Conservation (phyloP, 352 stramenopile genomes). For the Phytophthora nicotianae region DNA sequence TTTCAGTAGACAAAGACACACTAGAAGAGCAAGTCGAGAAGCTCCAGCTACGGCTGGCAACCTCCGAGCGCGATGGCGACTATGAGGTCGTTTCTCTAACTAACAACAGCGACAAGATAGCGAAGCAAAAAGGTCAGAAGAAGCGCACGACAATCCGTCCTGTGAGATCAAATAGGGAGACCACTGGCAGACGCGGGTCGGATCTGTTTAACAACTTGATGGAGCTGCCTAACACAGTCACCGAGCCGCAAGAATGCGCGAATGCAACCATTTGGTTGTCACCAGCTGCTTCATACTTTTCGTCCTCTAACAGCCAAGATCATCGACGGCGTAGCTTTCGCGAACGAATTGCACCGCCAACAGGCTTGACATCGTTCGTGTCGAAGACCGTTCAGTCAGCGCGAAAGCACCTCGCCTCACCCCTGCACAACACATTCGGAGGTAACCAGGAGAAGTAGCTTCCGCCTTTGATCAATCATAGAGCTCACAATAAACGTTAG, state of each 20-base stretch:
- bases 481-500: conserved; percentile 18
- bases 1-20: conserved; percentile 46
- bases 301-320: conserved; percentile 15
- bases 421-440: conserved; percentile 38
- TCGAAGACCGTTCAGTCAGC: conserved; percentile 65
- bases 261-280: conserved; percentile 29
- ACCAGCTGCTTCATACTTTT: conserved; percentile 21
- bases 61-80: conserved; percentile 16
- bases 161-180: conserved; percentile 28
- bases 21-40: conserved; percentile 42
- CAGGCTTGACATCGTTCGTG: conserved; percentile 50
- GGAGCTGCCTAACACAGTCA: conserved; percentile 59
- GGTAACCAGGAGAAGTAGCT: conserved; percentile 23
- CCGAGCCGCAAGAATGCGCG: conserved; percentile 25
- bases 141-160: conserved; percentile 46
- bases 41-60: conserved; percentile 34
- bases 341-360: conserved; percentile 22
- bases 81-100: conserved; percentile 58
- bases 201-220: conserved; percentile 64
- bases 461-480: neutral
- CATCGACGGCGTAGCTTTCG: conserved; percentile 23
- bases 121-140: conserved; percentile 41
- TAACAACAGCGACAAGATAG: conserved; percentile 29
- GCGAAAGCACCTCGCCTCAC: conserved; percentile 48
- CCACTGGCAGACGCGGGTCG: conserved; percentile 26